These are phyloP conservation scores for Metarhizium anisopliae DNA, from an alignment of 2,329 filamentous ascomycete species.

Conservation along the genomic window DNA sequence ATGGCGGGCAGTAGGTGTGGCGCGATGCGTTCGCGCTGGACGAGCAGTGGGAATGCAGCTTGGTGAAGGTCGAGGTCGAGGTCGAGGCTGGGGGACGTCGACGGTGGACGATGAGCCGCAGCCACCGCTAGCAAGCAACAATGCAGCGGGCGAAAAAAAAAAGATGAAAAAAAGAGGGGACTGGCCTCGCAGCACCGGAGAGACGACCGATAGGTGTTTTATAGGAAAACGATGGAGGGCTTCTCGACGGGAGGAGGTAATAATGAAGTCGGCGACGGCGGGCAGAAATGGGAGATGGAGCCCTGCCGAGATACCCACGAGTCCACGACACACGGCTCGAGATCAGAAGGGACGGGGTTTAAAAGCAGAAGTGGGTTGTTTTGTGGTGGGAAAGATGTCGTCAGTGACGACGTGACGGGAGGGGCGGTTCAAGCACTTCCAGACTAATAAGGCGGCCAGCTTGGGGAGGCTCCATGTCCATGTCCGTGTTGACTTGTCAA, in stretches of 20 bases:
- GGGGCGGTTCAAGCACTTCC: not conserved
- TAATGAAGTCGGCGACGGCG: not conserved
- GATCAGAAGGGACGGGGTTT: constrained; percentile 6
- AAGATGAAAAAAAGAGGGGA: not conserved
- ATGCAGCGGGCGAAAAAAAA: not conserved
- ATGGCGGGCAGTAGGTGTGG: constrained; percentile 36
- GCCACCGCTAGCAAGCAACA: not conserved
- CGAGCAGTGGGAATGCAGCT: constrained; percentile 10
- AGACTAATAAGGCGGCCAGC: not conserved
- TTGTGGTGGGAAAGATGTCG: constrained; percentile 23
- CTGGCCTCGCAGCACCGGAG: not conserved
- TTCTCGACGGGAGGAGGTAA: not conserved
- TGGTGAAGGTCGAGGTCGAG: not conserved
- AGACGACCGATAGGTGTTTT: not conserved
- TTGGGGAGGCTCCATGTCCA: not conserved
- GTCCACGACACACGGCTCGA: not conserved
- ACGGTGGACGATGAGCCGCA: not conserved
- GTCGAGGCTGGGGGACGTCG: constrained; percentile 1
- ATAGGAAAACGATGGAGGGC: not conserved
- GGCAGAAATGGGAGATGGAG: constrained; percentile 1
- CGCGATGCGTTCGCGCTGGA: constrained; percentile 31
- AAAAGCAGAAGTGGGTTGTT: constrained; percentile 8
- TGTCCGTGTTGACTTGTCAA: too few species aligned
- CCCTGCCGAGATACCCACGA: not conserved
- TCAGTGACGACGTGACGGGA: constrained; percentile 23